Evolutionary conservation across 306 rosid species (phyloP).

Genomic region (Castanea sativa): DNA sequence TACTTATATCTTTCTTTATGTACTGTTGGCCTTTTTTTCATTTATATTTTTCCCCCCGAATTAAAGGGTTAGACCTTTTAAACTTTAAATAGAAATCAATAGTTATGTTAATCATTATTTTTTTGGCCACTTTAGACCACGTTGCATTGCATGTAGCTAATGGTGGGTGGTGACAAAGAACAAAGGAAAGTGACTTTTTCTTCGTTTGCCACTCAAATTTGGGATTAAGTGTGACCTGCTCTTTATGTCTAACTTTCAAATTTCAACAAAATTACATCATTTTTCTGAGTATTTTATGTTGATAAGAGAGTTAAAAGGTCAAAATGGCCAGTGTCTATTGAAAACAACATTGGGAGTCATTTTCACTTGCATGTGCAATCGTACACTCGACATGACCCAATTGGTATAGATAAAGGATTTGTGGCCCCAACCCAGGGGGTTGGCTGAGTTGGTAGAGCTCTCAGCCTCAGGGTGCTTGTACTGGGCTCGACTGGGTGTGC

Average conservation of each 20-base stretch:
- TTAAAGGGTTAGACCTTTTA: too few species aligned
- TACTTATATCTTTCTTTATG: too few species aligned
- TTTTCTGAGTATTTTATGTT: not conserved
- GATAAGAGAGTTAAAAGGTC: not conserved
- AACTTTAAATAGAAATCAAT: not conserved
- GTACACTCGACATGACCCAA: slow-evolving; percentile 32
- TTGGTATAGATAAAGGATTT: slow-evolving; percentile 27
- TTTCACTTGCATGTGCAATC: slow-evolving; percentile 58
- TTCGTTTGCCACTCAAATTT: too few species aligned
- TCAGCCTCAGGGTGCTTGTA: too few species aligned
- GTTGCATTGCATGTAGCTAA: not conserved
- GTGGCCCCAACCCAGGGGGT: too few species aligned
- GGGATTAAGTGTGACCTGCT: not conserved
- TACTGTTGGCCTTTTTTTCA: too few species aligned
- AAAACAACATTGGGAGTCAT: slow-evolving; percentile 38
- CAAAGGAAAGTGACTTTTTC: not conserved
- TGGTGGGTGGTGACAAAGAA: not conserved
- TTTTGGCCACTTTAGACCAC: not conserved
- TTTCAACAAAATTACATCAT: not conserved
- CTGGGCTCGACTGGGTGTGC: too few species aligned
- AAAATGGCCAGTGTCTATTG: not conserved
- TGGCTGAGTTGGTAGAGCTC: too few species aligned
- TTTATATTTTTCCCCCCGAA: too few species aligned
- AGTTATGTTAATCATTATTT: not conserved
- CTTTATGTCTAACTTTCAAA: not conserved